Base-by-base conservation (phyloP, 768 basidiomycete species). In the Roridomyces roridus region DNA sequence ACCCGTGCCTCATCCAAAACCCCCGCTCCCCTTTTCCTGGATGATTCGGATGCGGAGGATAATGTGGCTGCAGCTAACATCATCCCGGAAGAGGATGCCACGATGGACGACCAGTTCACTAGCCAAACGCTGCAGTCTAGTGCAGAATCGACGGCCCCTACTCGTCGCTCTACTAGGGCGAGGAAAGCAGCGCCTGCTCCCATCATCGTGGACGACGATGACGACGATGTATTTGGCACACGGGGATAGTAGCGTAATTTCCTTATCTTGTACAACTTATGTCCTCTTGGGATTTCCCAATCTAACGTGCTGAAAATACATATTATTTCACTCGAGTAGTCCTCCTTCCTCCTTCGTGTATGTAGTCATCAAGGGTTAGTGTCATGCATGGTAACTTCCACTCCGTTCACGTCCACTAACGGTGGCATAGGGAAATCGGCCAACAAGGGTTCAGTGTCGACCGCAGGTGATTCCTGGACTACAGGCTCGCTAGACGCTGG, bases 191-290 rank as follows among this genome's bases (percentile, higher is more conserved):
- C 69, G 1, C 73, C 76, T 28, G 66, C 69, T 1, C 73, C 76
- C 26, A 69, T 80, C 11, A 70, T 85, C 31, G 72, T 79, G 4
- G 85, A 85, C 52, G 87, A 89, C 64, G 88, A 88, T 67, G 88
- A 86, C 10, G 89, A 90, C 64, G 85, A 90, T 54, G 88, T n/a
- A n/a, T n/a, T n/a, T n/a, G n/a, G n/a, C n/a, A 23, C 43, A 14
- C 39, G 58, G 35, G 41, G 48, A 41, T 59, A 25, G 35, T 31
- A 34, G 31, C 7, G 15, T 34, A 34, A 34, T 34, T 34, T 15
- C 15, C 3, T 34, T 34, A 34, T 34, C 31, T 34, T 34, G 3
- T 34, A 34, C n/a, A n/a, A n/a, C n/a, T n/a, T n/a, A n/a, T n/a
- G n/a, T n/a, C n/a, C n/a, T n/a, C n/a, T n/a, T n/a, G n/a, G n/a